Evolutionary conservation across 192 early-diverging fungal genomes (phyloP).

Genomic region (Phycomyces nitens): DNA sequence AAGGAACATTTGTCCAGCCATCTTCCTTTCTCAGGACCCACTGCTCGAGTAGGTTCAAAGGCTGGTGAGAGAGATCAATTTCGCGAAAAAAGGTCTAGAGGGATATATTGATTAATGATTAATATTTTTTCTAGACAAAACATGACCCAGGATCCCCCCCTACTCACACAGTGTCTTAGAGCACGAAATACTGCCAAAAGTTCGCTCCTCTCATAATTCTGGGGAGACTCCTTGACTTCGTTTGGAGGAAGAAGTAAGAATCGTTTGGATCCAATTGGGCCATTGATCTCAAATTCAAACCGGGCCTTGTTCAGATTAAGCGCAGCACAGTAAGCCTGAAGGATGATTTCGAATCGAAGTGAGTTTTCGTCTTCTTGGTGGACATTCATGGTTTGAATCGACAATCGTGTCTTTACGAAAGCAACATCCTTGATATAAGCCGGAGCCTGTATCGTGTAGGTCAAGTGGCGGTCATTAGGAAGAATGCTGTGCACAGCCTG

Average conservation of each 20-base stretch:
- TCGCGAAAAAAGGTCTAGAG: conserved; percentile 9
- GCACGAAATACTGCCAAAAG: conserved; percentile 29
- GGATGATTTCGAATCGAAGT: conserved; percentile 13
- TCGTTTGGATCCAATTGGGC: neutral
- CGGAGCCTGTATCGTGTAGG: neutral
- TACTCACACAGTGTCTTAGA: conserved; percentile 24
- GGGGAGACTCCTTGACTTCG: conserved; percentile 15
- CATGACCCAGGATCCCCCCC: too few species aligned
- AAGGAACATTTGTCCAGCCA: conserved; percentile 15
- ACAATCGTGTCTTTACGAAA: neutral
- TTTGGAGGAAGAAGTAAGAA: conserved; percentile 17
- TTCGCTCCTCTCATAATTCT: conserved; percentile 24
- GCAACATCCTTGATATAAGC: neutral
- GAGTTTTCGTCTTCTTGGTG: neutral
- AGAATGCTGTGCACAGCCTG: conserved; percentile 21
- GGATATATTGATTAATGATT: neutral
- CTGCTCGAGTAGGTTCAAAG: conserved; percentile 16
- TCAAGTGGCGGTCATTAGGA: conserved; percentile 3
- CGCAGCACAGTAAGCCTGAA: conserved; percentile 34
- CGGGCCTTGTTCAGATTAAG: conserved; percentile 31
- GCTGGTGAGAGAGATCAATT: neutral
- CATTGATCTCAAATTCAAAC: conserved; percentile 12
- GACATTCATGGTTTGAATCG: neutral
- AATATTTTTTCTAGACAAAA: too few species aligned
- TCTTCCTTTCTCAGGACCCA: conserved; percentile 20